These are phyloP conservation scores for Apiosordaria backusii DNA, from an alignment of 495 filamentous ascomycete genomes.

Conservation along the genomic window DNA sequence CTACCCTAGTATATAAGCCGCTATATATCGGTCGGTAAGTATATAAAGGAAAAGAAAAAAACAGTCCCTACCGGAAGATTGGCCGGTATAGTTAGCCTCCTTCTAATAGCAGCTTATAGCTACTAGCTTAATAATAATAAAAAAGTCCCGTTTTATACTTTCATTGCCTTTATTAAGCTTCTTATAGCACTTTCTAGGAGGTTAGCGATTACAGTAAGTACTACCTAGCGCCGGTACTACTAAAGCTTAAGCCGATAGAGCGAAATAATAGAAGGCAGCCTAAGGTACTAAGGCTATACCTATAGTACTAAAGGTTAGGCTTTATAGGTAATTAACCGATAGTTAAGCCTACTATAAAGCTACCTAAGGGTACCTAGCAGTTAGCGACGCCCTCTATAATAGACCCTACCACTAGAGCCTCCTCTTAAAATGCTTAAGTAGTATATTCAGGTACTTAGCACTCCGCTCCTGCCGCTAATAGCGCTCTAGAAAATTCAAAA, in stretches of 20 bases:
- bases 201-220: slow-evolving; percentile 12
- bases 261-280: background rate
- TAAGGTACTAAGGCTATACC: background rate
- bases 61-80: too few relatives aligned
- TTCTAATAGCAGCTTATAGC: too few relatives aligned
- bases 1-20: too few relatives aligned
- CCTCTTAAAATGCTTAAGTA: slow-evolving; percentile 19
- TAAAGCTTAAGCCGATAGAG: background rate
- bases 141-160: slow-evolving; percentile 9
- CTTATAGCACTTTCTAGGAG: slow-evolving; percentile 16
- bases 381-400: slow-evolving; percentile 32
- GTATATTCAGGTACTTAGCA: background rate
- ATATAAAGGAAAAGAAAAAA: too few relatives aligned
- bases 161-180: slow-evolving; percentile 15
- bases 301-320: slow-evolving; percentile 30
- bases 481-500: slow-evolving; percentile 21
- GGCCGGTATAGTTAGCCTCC: too few relatives aligned
- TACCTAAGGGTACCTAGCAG: slow-evolving; percentile 39
- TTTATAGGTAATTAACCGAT: slow-evolving; percentile 52
- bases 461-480: slow-evolving; percentile 13
- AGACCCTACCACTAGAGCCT: slow-evolving; percentile 13
- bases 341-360: slow-evolving; percentile 41
- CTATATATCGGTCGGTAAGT: too few relatives aligned
- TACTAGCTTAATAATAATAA: too few relatives aligned
- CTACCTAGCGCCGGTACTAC: slow-evolving; percentile 11